Percentiles rank a stretch among this genome's conserved stretches.
Evolutionary conservation across 352 stramenopile genomes (phyloP).

Genomic region (Globisporangium okanoganense): DNA sequence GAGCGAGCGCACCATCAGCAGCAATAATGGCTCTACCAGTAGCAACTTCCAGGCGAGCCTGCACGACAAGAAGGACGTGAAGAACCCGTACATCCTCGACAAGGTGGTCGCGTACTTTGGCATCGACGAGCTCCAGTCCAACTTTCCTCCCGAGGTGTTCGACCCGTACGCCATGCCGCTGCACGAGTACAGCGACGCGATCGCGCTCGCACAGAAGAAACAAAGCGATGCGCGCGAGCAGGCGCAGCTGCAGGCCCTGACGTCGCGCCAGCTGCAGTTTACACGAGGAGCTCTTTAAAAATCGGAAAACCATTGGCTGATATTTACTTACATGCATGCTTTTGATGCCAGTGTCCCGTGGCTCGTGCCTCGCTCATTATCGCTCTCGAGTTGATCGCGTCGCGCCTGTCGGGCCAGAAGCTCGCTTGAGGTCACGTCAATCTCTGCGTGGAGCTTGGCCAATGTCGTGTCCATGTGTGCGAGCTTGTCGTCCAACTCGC

Average conservation of each 20-base stretch:
- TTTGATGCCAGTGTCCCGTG: slow-evolving; percentile 5
- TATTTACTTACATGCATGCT: background rate
- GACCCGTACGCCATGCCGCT: slow-evolving; percentile 62
- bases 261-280: slow-evolving; percentile 22
- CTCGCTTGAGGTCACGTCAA: slow-evolving; percentile 20
- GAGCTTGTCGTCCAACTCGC: slow-evolving; percentile 38
- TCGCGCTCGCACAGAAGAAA: slow-evolving; percentile 64
- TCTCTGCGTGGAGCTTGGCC: slow-evolving; percentile 7
- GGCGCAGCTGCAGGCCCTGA: slow-evolving; percentile 34
- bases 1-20: slow-evolving; percentile 12
- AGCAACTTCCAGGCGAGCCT: slow-evolving; percentile 63
- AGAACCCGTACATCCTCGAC: slow-evolving; percentile 84
- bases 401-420: slow-evolving; percentile 3
- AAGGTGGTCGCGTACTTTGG: slow-evolving; percentile 86
- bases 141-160: slow-evolving; percentile 62
- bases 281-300: slow-evolving; percentile 4
- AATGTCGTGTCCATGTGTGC: slow-evolving; percentile 27
- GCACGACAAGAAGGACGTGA: slow-evolving; percentile 80
- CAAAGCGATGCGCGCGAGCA: slow-evolving; percentile 32
- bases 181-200: slow-evolving; percentile 65
- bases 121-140: slow-evolving; percentile 79
- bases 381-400: slow-evolving; percentile 11
- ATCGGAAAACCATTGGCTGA: too few species aligned
- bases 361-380: slow-evolving; percentile 1
- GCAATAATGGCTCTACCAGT: slow-evolving; percentile 2